These are phyloP conservation scores for Dactylellina leptospora DNA, from an alignment of 2,329 filamentous ascomycete species.

Conservation along the genomic window DNA sequence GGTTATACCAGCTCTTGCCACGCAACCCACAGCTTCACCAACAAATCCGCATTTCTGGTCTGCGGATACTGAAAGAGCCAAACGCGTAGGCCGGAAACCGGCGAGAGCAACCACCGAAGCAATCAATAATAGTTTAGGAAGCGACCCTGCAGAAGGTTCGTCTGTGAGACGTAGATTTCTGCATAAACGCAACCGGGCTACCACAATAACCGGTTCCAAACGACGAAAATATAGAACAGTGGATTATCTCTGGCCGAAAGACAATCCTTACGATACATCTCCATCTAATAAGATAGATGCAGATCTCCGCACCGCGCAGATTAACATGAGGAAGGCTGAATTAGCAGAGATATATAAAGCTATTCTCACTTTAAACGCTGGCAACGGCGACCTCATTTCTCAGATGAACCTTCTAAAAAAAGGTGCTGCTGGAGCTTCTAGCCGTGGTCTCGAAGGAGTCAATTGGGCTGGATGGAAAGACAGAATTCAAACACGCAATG, in stretches of 20 bases:
- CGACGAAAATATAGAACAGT: conserved; percentile 61
- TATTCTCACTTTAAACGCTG: conserved; percentile 67
- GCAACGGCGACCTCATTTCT: conserved; percentile 62
- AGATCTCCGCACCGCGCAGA: conserved; percentile 70
- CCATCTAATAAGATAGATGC: conserved; percentile 70
- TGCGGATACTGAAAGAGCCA: conserved; percentile 12
- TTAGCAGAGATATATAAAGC: conserved; percentile 71
- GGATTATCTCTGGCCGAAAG: conserved; percentile 57
- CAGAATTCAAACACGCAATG: conserved; percentile 67
- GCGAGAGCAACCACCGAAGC: conserved; percentile 22
- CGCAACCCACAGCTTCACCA: conserved; percentile 3
- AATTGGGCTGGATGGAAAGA: conserved; percentile 69
- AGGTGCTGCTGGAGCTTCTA: conserved; percentile 68
- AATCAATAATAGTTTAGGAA: conserved; percentile 19
- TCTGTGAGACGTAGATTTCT: conserved; percentile 14
- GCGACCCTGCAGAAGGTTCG: conserved; percentile 15
- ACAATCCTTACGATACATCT: conserved; percentile 60
- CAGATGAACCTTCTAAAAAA: conserved; percentile 62
- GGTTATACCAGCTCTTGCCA: neutral
- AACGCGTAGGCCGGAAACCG: conserved; percentile 26
- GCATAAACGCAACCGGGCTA: conserved; percentile 2
- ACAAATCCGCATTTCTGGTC: conserved; percentile 27
- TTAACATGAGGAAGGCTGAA: conserved; percentile 71
- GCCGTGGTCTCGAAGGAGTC: conserved; percentile 64
- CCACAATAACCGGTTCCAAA: conserved; percentile 52